phyloP scores from a whole-genome alignment of 345 rosid species.

The Murraya koenigii region DNA sequence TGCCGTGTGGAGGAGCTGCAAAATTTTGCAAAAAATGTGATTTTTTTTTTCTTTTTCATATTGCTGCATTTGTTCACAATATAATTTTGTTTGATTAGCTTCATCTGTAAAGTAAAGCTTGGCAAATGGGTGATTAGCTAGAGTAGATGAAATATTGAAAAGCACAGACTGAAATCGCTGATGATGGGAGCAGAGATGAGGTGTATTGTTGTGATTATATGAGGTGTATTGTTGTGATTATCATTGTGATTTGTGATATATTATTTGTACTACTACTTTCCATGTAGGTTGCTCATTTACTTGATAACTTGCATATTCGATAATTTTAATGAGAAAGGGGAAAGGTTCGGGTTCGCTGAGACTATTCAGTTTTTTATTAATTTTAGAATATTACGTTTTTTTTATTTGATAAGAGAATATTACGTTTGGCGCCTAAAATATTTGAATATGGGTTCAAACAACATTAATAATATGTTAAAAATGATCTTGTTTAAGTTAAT shows the following conservation, averaged over 20 bases:
- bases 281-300: not conserved
- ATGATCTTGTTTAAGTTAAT: no score
- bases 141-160: not conserved
- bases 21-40: not conserved
- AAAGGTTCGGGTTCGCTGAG: not conserved
- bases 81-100: constrained; percentile 3
- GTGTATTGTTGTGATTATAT: not conserved
- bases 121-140: not conserved
- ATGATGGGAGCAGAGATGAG: not conserved
- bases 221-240: no score
- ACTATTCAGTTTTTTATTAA: not conserved
- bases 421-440: not conserved
- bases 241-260: not conserved
- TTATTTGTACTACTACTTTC: not conserved
- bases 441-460: no score
- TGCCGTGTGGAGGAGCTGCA: not conserved
- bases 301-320: not conserved
- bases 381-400: no score
- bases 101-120: not conserved
- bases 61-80: not conserved
- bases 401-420: no score
- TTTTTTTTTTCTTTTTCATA: not conserved
- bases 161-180: not conserved
- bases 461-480: no score
- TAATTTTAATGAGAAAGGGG: not conserved